Percentiles rank a stretch among this genome's conserved stretches.
Evolutionary conservation across 257 asterid genomes (phyloP).

Genomic region (Nicotiana tomentosiformis): DNA sequence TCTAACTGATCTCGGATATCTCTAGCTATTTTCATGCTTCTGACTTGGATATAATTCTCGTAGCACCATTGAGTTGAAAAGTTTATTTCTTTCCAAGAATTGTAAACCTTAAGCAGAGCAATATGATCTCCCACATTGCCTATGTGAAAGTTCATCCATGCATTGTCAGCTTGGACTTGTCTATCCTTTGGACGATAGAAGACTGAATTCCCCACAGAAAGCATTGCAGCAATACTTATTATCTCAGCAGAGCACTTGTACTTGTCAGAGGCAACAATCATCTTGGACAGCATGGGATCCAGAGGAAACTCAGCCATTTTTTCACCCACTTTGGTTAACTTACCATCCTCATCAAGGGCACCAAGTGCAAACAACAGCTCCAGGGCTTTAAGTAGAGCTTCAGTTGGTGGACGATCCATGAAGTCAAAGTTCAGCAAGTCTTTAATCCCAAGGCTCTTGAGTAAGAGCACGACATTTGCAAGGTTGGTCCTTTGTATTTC

Average conservation of each 20-base stretch:
- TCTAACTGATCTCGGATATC: constrained; percentile 72
- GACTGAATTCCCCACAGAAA: constrained; percentile 63
- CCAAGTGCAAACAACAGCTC: constrained; percentile 59
- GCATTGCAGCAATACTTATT: constrained; percentile 69
- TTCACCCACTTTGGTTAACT: constrained; percentile 61
- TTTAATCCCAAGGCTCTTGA: constrained; percentile 69
- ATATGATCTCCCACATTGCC: constrained; percentile 78
- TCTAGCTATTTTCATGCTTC: constrained; percentile 78
- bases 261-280: constrained; percentile 70
- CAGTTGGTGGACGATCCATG: constrained; percentile 85
- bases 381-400: constrained; percentile 66
- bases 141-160: constrained; percentile 60
- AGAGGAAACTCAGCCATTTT: constrained; percentile 82
- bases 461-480: constrained; percentile 60
- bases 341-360: constrained; percentile 66
- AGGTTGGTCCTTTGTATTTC: constrained; percentile 76
- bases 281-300: constrained; percentile 72
- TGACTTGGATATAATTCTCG: constrained; percentile 56
- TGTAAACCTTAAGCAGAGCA: constrained; percentile 63
- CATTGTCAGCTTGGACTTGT: constrained; percentile 76
- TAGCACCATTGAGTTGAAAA: constrained; percentile 70
- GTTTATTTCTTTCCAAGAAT: constrained; percentile 70
- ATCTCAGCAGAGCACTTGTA: constrained; percentile 63
- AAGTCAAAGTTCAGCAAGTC: constrained; percentile 67
- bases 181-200: constrained; percentile 72